Conservation (phyloP, 352 stramenopile genomes). For the Phytophthora tubulina region DNA sequence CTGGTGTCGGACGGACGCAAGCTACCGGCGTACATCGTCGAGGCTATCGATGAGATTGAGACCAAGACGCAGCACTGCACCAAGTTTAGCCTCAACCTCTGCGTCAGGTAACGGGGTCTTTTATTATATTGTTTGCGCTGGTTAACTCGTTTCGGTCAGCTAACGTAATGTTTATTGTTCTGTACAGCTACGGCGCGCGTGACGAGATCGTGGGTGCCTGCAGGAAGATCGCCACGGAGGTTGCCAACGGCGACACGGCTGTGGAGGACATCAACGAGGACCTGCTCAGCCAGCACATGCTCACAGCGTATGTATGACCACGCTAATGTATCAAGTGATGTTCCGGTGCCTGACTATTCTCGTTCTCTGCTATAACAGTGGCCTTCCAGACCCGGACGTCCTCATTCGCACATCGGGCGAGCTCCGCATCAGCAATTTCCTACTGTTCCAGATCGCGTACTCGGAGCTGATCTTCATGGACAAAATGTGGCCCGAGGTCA, state of each 20-base stretch:
- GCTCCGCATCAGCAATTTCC: conserved; percentile 96
- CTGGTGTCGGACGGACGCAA: conserved; percentile 85
- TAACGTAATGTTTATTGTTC: conserved; percentile 34
- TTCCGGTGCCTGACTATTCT: neutral
- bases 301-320: conserved; percentile 74
- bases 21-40: conserved; percentile 72
- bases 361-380: conserved; percentile 49
- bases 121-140: conserved; percentile 4
- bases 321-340: too few relatives aligned
- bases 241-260: conserved; percentile 66
- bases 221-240: conserved; percentile 88
- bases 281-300: conserved; percentile 74
- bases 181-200: conserved; percentile 94
- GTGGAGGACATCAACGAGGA: conserved; percentile 86
- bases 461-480: conserved; percentile 95
- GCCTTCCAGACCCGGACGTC: conserved; percentile 93
- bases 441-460: conserved; percentile 97
- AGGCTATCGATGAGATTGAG: conserved; percentile 87
- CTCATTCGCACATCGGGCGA: conserved; percentile 97
- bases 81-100: conserved; percentile 87
- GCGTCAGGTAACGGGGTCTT: conserved; percentile 61
- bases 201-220: conserved; percentile 95
- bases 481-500: conserved; percentile 97
- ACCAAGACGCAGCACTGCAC: conserved; percentile 87
- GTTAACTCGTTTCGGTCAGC: conserved; percentile 1